phyloP scores from a whole-genome alignment of 176 grass and related monocot species.

The Rhynchospora tenuis region DNA sequence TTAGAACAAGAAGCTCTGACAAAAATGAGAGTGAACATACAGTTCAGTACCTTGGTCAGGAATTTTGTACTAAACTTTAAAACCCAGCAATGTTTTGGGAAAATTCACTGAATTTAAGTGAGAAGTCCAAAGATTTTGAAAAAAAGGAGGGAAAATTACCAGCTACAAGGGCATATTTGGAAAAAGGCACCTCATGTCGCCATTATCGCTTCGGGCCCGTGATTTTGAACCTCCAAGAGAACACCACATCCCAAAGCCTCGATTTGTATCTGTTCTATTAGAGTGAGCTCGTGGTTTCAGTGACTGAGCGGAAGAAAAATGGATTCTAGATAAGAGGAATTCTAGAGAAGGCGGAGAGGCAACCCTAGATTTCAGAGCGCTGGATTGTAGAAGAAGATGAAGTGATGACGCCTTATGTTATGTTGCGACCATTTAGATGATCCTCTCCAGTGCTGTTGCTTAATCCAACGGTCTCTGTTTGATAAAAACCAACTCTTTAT shows the following conservation, averaged over 20 bases:
- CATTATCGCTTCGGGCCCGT: neutral
- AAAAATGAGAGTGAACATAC: neutral
- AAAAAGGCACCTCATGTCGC: neutral
- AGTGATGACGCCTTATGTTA: neutral
- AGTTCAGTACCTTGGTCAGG: too few species aligned
- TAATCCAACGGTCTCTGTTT: neutral
- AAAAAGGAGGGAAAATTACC: conserved; percentile 4
- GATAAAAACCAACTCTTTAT: neutral
- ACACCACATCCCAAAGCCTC: neutral
- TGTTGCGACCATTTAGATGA: neutral
- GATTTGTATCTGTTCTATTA: neutral
- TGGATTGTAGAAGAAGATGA: conserved; percentile 21
- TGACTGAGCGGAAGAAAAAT: neutral
- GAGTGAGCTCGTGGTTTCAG: neutral
- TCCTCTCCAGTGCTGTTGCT: neutral
- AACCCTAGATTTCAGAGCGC: conserved; percentile 25
- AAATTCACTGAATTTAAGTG: neutral
- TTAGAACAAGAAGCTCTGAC: neutral
- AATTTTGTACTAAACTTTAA: neutral
- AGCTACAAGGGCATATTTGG: neutral
- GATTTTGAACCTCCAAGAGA: neutral
- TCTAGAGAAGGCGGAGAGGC: conserved; percentile 10
- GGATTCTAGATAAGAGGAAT: conserved; percentile 13
- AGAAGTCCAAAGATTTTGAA: neutral
- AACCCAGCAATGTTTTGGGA: neutral